Conservation (phyloP, 2,329 filamentous ascomycete species). For the Bisporella sp. region DNA sequence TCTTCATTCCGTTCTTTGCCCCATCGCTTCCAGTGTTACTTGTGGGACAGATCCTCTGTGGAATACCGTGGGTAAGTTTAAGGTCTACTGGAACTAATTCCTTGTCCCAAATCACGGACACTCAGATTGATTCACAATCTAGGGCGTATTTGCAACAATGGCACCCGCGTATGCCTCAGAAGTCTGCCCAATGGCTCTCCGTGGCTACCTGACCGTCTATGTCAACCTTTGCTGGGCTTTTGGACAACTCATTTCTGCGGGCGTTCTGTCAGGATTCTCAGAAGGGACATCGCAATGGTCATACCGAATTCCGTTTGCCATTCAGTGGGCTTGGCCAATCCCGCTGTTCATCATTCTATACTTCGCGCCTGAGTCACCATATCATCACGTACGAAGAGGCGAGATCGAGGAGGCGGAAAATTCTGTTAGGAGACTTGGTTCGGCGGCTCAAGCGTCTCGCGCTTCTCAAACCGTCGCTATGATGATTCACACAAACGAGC, state of each 20-base stretch:
- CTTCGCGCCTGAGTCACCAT: constrained; percentile 40
- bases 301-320: constrained; percentile 35
- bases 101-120: too few species aligned
- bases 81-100: too few species aligned
- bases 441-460: constrained; percentile 27
- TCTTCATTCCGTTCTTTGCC: constrained; percentile 41
- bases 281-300: constrained; percentile 26
- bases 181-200: neutral
- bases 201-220: neutral
- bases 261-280: constrained; percentile 35
- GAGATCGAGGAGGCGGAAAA: constrained; percentile 35
- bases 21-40: constrained; percentile 37
- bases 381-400: constrained; percentile 38
- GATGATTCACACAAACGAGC: constrained; percentile 46
- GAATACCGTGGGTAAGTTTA: constrained; percentile 35
- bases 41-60: constrained; percentile 39
- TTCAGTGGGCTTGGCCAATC: constrained; percentile 38
- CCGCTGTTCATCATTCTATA: constrained; percentile 35
- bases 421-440: constrained; percentile 31
- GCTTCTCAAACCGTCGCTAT: constrained; percentile 36
- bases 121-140: too few species aligned
- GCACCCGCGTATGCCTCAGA: constrained; percentile 37
- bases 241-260: constrained; percentile 38
- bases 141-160: constrained; percentile 34
- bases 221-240: constrained; percentile 35